Conservation (phyloP, 1,139 yeast species). For the Yamadazyma dushanensis region DNA sequence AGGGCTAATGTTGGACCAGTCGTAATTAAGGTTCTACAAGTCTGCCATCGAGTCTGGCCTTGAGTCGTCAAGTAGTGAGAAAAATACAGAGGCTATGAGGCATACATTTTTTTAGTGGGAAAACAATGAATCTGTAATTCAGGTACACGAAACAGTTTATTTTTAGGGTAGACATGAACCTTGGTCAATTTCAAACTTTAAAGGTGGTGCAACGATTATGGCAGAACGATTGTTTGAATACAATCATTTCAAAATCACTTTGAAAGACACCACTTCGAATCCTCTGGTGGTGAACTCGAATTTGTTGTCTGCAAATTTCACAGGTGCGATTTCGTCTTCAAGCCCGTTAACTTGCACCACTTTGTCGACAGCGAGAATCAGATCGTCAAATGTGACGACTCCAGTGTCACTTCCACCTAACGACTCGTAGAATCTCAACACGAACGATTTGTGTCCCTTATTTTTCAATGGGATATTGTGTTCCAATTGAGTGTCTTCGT, state of each 20-base stretch:
- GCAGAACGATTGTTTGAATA: too few species aligned
- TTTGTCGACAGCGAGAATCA: slow-evolving; percentile 38
- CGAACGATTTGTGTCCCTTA: slow-evolving; percentile 51
- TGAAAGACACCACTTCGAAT: slow-evolving; percentile 75
- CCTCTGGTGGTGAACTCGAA: slow-evolving; percentile 58
- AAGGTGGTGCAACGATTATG: too few species aligned
- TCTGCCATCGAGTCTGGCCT: too few species aligned
- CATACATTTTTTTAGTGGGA: too few species aligned
- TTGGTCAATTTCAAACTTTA: too few species aligned
- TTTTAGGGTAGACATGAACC: too few species aligned
- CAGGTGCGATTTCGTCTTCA: slow-evolving; percentile 55
- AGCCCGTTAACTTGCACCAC: slow-evolving; percentile 67
- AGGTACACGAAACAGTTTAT: too few species aligned
- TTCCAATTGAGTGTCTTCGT: slow-evolving; percentile 49
- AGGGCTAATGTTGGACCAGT: too few species aligned
- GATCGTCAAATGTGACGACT: slow-evolving; percentile 37
- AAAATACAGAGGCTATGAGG: too few species aligned
- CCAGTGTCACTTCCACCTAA: slow-evolving; percentile 75
- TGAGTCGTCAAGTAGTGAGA: too few species aligned
- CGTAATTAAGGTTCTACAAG: too few species aligned
- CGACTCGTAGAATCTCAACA: slow-evolving; percentile 80
- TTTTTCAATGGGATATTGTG: slow-evolving; percentile 36
- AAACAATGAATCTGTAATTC: too few species aligned
- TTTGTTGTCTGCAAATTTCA: slow-evolving; percentile 24
- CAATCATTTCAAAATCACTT: slow-evolving; percentile 42